Base-by-base conservation (phyloP, 352 stramenopile species). In the Pythium utonaiense region DNA sequence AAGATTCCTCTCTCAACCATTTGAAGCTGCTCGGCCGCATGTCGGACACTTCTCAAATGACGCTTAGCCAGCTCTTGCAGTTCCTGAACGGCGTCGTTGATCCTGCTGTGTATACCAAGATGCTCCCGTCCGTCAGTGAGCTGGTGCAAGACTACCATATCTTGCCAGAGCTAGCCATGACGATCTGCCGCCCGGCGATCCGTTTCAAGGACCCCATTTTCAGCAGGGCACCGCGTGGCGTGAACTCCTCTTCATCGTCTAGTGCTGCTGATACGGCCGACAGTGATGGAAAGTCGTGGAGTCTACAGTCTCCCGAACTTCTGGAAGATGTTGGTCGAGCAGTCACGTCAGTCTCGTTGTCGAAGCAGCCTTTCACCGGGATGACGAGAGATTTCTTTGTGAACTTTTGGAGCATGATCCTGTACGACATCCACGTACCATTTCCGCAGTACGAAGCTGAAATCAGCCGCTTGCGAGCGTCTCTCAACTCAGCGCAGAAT, bases 391-490 rank as follows among this genome's bases (percentile, higher is more conserved):
- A 91, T 21, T 61, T 95, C 36, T 95, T 90, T 50, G 73, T 82
- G 24, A 92, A 75, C 44, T 96, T 96, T 60, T 96, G 88, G 88
- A 83, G 77, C 12, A 67, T 96, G 50, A 89, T 83, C 44, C 63
- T 95, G 31, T 95, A 95, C 57, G 88, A 96, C 66, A 88, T 96
- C 36, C 77, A 95, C 62, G 74, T 93, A 7, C 88, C 88, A 27
- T 90, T 93, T 57, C 73, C 77, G 27, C 83, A 94, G 50, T 96
- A 96, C 68, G 83, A 95, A 30, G 73, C 74, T 1, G 88, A 96
- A 62, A 95, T 95, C 62, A 53, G 73, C 7, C 81, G 83, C 21
- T 64, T 93, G 22, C 80, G 83, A 10, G 83, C 81, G 28, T 90
- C 83, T 1, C 63, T 86, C 5, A 67, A 47, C 40, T 47, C 64